Percentiles rank a stretch among this genome's conserved stretches.
Evolutionary conservation across 2,329 filamentous ascomycete genomes (phyloP).

Genomic region (Alternaria conjuncta): DNA sequence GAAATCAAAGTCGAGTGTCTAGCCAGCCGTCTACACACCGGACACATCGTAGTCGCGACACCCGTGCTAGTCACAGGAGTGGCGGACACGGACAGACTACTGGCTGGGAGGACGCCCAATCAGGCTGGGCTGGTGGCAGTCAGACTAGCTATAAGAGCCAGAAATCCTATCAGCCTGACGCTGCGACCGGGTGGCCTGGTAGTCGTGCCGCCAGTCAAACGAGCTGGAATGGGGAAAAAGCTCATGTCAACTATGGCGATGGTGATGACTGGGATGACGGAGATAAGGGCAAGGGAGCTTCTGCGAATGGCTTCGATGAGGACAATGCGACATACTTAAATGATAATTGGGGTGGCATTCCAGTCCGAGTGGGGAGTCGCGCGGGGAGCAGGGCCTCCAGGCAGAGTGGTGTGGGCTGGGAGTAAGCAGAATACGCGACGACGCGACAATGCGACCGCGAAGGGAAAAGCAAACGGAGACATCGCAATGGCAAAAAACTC

Average conservation of each 20-base stretch:
- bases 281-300: constrained; percentile 1
- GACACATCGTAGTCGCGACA: neutral
- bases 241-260: neutral
- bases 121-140: neutral
- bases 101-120: neutral
- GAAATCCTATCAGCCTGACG: neutral
- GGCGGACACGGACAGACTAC: neutral
- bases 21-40: neutral
- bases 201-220: neutral
- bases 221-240: constrained; percentile 2
- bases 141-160: neutral
- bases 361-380: constrained; percentile 20
- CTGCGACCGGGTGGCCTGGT: neutral
- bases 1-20: constrained; percentile 5
- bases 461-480: neutral
- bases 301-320: constrained; percentile 29
- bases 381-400: neutral
- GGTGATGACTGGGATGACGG: constrained; percentile 4
- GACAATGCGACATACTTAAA: constrained; percentile 31
- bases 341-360: constrained; percentile 24
- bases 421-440: neutral
- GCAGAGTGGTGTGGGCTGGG: constrained; percentile 13
- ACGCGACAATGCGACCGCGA: neutral
- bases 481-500: neutral
- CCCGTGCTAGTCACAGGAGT: neutral